phyloP scores from a whole-genome alignment of 805 yeast genomes.

The Candida sphagnicola region DNA sequence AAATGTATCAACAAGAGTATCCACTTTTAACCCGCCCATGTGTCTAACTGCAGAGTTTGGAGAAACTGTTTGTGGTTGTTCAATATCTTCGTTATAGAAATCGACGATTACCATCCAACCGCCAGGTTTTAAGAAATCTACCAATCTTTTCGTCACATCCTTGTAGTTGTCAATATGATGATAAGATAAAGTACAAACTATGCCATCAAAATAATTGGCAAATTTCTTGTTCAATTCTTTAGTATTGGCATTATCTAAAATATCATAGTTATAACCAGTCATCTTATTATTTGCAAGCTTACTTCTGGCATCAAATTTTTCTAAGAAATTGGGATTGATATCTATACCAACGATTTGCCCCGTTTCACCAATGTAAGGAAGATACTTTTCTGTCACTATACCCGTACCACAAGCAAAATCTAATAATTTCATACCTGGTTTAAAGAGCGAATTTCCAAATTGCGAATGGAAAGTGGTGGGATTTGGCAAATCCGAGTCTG shows the following conservation, averaged over 20 bases:
- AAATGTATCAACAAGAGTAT: constrained; percentile 18
- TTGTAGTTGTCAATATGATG: constrained; percentile 35
- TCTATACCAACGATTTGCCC: constrained; percentile 33
- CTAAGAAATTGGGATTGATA: constrained; percentile 23
- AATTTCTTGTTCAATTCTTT: constrained; percentile 12
- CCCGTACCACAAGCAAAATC: constrained; percentile 48
- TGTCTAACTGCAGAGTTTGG: constrained; percentile 18
- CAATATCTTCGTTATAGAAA: constrained; percentile 34
- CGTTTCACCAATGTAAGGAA: constrained; percentile 19
- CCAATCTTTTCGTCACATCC: constrained; percentile 25
- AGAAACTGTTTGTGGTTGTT: constrained; percentile 6
- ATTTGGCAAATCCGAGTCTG: constrained; percentile 11
- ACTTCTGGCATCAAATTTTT: constrained; percentile 12
- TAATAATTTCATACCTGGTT: constrained; percentile 20
- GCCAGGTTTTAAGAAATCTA: constrained; percentile 26
- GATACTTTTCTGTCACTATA: constrained; percentile 25
- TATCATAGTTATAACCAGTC: constrained; percentile 15
- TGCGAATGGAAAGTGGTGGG: constrained; percentile 5
- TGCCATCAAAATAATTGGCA: constrained; percentile 24
- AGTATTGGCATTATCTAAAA: constrained; percentile 15
- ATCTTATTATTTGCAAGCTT: constrained; percentile 6
- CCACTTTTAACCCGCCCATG: constrained; percentile 30
- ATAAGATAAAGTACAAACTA: constrained; percentile 33
- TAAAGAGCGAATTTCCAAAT: constrained; percentile 13
- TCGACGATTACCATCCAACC: constrained; percentile 36